Conservation (phyloP, 179 eudicot species). For the Dionaea muscipula region DNA sequence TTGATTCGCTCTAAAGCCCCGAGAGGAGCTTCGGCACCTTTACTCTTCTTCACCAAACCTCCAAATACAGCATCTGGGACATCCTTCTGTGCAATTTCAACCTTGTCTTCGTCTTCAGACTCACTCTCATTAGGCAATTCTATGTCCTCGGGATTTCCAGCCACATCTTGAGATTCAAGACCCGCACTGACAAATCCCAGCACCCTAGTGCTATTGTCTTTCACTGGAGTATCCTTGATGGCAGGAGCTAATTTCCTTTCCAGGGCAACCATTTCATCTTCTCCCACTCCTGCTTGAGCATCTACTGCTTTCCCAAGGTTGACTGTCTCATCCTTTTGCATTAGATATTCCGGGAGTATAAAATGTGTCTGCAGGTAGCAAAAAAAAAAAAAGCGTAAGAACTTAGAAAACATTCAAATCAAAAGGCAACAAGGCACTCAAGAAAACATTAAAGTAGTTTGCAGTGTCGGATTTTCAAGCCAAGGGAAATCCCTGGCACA, state of each 20-base stretch:
- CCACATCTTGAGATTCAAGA: constrained; percentile 27
- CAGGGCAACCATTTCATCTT: constrained; percentile 76
- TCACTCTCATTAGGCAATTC: constrained; percentile 76
- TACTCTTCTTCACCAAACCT: constrained; percentile 48
- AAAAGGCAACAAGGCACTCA: too few species aligned
- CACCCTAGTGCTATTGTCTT: constrained; percentile 27
- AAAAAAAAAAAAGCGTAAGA: background rate
- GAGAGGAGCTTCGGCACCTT: constrained; percentile 31
- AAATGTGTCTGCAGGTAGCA: constrained; percentile 74
- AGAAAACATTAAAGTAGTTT: too few species aligned
- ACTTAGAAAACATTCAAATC: too few species aligned
- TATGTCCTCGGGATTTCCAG: constrained; percentile 50
- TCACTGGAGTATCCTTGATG: constrained; percentile 16
- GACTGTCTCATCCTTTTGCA: constrained; percentile 53
- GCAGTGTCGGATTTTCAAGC: too few species aligned
- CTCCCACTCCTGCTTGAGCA: constrained; percentile 46
- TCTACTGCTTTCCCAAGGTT: constrained; percentile 49
- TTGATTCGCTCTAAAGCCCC: constrained; percentile 78
- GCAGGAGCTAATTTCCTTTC: constrained; percentile 56
- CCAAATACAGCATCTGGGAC: constrained; percentile 75
- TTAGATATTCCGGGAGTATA: constrained; percentile 69
- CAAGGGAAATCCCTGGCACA: too few species aligned
- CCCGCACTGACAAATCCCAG: constrained; percentile 79
- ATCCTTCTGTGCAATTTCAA: constrained; percentile 62
- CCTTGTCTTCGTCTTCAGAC: constrained; percentile 37